Conservation (phyloP, 306 rosid genomes). For the Gastrolobium villosum region DNA sequence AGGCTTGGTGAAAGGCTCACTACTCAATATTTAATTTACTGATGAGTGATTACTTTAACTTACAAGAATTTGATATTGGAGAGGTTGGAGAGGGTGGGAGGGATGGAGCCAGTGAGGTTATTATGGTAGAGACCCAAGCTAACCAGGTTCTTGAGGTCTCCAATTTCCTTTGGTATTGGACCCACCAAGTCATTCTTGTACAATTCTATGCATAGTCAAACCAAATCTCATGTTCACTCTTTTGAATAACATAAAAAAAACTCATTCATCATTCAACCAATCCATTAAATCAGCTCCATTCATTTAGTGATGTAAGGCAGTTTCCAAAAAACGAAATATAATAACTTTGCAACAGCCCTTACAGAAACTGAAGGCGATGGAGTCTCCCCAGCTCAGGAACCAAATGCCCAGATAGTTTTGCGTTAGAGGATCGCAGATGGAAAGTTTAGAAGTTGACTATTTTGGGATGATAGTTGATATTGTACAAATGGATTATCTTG, state of each 20-base stretch:
- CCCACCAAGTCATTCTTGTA: slow-evolving; percentile 78
- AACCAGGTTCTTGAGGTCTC: slow-evolving; percentile 72
- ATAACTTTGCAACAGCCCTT: slow-evolving; percentile 57
- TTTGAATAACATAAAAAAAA: too few species aligned
- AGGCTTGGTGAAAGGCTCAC: background rate
- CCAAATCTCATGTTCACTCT: too few species aligned
- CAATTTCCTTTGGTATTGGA: slow-evolving; percentile 74
- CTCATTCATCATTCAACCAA: too few species aligned
- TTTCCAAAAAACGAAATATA: too few species aligned
- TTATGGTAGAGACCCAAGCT: slow-evolving; percentile 90
- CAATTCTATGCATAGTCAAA: slow-evolving; percentile 64
- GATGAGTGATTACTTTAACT: too few species aligned
- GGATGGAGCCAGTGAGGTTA: slow-evolving; percentile 74
- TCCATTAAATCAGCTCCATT: too few species aligned
- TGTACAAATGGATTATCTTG: too few species aligned
- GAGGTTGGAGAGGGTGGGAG: slow-evolving; percentile 74
- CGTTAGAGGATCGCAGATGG: too few species aligned
- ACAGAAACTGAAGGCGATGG: slow-evolving; percentile 81
- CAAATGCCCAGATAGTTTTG: slow-evolving; percentile 77
- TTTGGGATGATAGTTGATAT: too few species aligned
- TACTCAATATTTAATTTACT: background rate
- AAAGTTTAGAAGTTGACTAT: too few species aligned
- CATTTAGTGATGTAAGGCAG: too few species aligned
- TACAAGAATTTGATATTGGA: slow-evolving; percentile 82
- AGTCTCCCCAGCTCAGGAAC: slow-evolving; percentile 82